Percentiles rank a stretch among this genome's conserved stretches.
phyloP scores from a whole-genome alignment of 2,329 filamentous ascomycete species.

The Alternaria sp. region DNA sequence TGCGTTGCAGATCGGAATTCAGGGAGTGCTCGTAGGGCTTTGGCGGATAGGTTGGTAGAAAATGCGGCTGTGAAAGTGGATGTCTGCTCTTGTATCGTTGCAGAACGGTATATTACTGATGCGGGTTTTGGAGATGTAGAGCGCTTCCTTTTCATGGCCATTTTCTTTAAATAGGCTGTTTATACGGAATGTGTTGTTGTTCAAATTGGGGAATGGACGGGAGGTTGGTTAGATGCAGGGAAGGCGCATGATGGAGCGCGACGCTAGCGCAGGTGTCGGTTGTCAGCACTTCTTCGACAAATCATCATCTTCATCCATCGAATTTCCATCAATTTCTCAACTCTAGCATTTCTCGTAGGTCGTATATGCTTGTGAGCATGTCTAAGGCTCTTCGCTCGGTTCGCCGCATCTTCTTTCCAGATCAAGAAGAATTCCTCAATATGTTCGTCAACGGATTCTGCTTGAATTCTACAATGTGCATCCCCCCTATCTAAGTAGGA shows the following conservation, averaged over 20 bases:
- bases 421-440: not conserved
- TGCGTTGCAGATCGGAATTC: conserved; percentile 59
- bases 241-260: conserved; percentile 18
- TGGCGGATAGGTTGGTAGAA: conserved; percentile 55
- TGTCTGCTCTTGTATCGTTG: conserved; percentile 59
- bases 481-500: not conserved
- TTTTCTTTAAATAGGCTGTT: conserved; percentile 18
- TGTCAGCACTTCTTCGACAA: conserved; percentile 2
- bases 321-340: not conserved
- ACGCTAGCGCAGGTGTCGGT: conserved; percentile 11
- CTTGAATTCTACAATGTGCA: not conserved
- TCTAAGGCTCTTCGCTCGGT: not conserved
- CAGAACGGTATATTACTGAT: conserved; percentile 55
- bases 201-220: conserved; percentile 12
- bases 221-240: conserved; percentile 8
- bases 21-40: conserved; percentile 54
- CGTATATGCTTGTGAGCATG: not conserved
- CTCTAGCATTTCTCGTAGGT: not conserved
- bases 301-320: conserved; percentile 4
- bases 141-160: conserved; percentile 46
- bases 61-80: conserved; percentile 62
- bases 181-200: conserved; percentile 6
- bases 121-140: conserved; percentile 25
- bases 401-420: not conserved
- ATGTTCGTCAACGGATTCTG: not conserved